Evolutionary conservation across 129 eudicot genomes (phyloP).

Genomic region (Oenanthe sinensis): DNA sequence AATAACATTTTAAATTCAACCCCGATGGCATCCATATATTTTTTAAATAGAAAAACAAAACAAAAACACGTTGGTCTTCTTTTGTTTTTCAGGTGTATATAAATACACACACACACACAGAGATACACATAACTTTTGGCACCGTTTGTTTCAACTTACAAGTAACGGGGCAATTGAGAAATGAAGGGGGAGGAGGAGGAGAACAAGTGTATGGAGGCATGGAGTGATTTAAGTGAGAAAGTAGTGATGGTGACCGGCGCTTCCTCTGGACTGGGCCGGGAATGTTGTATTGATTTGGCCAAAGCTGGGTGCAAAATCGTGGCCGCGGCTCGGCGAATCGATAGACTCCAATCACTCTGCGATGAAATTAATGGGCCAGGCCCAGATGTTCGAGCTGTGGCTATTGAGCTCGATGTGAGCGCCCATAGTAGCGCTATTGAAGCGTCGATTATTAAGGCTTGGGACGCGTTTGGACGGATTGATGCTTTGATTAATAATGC

Average conservation of each 20-base stretch:
- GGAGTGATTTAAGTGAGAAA: conserved; percentile 46
- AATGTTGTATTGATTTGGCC: conserved; percentile 58
- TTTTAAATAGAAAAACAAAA: too few relatives aligned
- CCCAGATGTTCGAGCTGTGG: conserved; percentile 23
- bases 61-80: too few relatives aligned
- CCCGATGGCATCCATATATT: too few relatives aligned
- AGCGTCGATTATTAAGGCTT: conserved; percentile 28
- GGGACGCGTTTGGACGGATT: conserved; percentile 42
- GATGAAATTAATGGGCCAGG: conserved; percentile 31
- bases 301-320: conserved; percentile 58
- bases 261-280: conserved; percentile 66
- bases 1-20: too few relatives aligned
- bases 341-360: conserved; percentile 51
- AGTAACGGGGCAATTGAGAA: too few relatives aligned
- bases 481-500: conserved; percentile 52
- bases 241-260: conserved; percentile 90
- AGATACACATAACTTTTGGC: neutral
- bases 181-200: too few relatives aligned
- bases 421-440: conserved; percentile 29
- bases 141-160: too few relatives aligned
- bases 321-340: conserved; percentile 71
- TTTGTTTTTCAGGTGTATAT: too few relatives aligned
- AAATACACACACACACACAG: neutral
- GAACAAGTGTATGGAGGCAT: conserved; percentile 29
- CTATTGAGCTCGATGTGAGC: conserved; percentile 42